A percentile compares a stretch with the other conserved stretches of the same genome.
Conservation (phyloP, 306 rosid genomes). For the Acacia melanoxylon region DNA sequence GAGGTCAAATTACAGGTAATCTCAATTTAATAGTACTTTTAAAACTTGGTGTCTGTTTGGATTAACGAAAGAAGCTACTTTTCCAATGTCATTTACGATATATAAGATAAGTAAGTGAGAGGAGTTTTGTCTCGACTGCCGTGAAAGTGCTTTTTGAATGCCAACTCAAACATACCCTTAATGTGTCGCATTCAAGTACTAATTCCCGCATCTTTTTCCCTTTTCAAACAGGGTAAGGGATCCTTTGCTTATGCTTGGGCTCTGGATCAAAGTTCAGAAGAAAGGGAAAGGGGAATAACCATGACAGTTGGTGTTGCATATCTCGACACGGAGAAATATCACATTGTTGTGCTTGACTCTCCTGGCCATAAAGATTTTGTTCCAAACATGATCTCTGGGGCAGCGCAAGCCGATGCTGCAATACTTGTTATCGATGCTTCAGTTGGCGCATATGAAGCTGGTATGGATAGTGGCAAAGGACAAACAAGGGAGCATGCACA, state of each 20-base stretch:
- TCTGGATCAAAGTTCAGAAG: conserved; percentile 90
- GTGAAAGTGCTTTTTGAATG: too few species aligned
- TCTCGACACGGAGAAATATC: conserved; percentile 85
- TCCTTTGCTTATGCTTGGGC: conserved; percentile 98
- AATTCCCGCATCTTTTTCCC: conserved; percentile 1
- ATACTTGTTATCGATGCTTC: conserved; percentile 78
- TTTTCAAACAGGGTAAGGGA: conserved; percentile 72
- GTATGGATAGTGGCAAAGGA: conserved; percentile 82
- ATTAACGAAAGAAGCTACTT: too few species aligned
- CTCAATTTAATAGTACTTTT: conserved; percentile 26
- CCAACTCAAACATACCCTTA: background rate
- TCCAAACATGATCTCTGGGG: conserved; percentile 97
- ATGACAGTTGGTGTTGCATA: conserved; percentile 98
- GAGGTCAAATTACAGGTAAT: conserved; percentile 83
- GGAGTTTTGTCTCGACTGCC: too few species aligned
- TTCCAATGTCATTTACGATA: too few species aligned
- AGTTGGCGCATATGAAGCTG: conserved; percentile 85
- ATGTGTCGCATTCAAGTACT: conserved; percentile 18
- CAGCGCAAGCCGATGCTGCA: conserved; percentile 98
- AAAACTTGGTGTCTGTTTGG: background rate
- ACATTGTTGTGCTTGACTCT: conserved; percentile 93
- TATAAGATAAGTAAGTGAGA: too few species aligned
- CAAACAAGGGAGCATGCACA: conserved; percentile 95
- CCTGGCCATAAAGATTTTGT: conserved; percentile 98
- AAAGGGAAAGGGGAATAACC: conserved; percentile 96